Base-by-base conservation (phyloP, 2,329 filamentous ascomycete species). In the Fusarium illudens region DNA sequence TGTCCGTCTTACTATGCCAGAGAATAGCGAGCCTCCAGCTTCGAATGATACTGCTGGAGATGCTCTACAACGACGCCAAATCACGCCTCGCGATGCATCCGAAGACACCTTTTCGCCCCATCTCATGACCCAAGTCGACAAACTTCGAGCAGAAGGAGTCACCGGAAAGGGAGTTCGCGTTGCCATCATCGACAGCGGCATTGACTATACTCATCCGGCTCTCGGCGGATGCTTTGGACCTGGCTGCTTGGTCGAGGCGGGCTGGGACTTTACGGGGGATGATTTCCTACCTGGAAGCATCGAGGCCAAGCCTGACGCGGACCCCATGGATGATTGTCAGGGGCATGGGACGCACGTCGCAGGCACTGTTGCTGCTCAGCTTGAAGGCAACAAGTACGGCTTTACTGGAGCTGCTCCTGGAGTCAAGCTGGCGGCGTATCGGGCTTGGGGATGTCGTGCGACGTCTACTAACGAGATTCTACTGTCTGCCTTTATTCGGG, bases 191-290 rank as follows among this genome's bases (percentile, higher is more conserved):
- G 84, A 86, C 71, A 83, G 80, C 15, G 84, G 84, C 65, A 79
- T 88, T 50, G 87, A 90, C 72, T 90, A 89, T 72, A 82, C 78
- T 0, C 87, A 90, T 69, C 85, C 86, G 2, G 84, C 85, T n/a
- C 82, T 90, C 3, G 88, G 88, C 15, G 87, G 87, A 53, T 87
- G 87, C 70, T 89, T 89, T 71, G 88, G 87, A 4, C 71, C 80
- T 4, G 86, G 84, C 12, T 89, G 83, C 71, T 76, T 89, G 53
- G 84, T 90, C 19, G 80, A 80, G 6, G 83, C 81, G 62, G 87
- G 88, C 9, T 80, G 79, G 54, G 86, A 87, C 63, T 79, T 87
- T 52, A 82, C 87, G 10, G 86, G 86, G 9, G 84, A 89, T 79
- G 83, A 83, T 65, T 52, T 52, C 20, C n/a, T 52, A 0, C 49